Percentiles rank a stretch among this genome's conserved stretches.
These are phyloP conservation scores for Moniliella sp. DNA, from an alignment of 1,284 basidiomycete species.

Conservation along the genomic window DNA sequence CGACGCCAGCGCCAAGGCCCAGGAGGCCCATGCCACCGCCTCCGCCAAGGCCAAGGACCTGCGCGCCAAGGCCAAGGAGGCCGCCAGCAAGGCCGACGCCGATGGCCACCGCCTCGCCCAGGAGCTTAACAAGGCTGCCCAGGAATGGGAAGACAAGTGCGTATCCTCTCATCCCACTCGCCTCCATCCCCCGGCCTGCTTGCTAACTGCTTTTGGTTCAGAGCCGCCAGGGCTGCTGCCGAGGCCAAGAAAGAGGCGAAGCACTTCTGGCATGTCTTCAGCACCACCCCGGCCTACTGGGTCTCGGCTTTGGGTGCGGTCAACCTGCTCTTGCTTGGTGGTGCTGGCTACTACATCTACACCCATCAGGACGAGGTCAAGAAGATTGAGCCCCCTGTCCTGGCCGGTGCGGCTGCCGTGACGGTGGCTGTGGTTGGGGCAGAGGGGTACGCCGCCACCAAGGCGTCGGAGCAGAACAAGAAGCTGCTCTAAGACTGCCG, in stretches of 20 bases:
- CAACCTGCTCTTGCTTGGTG: background rate
- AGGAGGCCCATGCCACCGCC: background rate
- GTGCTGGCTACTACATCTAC: background rate
- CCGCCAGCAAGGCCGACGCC: background rate
- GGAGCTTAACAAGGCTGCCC: too few relatives aligned
- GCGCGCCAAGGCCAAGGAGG: background rate
- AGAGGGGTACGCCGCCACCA: background rate
- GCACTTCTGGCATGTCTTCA: background rate
- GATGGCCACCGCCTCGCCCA: too few relatives aligned
- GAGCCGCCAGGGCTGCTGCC: background rate
- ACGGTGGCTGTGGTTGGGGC: background rate
- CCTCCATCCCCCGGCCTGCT: too few relatives aligned
- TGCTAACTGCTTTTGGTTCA: too few relatives aligned
- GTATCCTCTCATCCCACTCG: too few relatives aligned
- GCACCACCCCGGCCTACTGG: background rate
- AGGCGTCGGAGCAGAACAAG: background rate
- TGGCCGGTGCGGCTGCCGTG: background rate
- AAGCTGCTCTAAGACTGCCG: too few relatives aligned
- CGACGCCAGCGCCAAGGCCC: background rate
- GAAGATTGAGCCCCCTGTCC: background rate
- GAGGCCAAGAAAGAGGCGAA: background rate
- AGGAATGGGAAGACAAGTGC: too few relatives aligned
- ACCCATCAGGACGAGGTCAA: background rate
- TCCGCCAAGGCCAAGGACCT: background rate
- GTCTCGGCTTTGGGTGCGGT: background rate